These are phyloP conservation scores for Neurospora sp. DNA, from an alignment of 495 filamentous ascomycete species.

Conservation along the genomic window DNA sequence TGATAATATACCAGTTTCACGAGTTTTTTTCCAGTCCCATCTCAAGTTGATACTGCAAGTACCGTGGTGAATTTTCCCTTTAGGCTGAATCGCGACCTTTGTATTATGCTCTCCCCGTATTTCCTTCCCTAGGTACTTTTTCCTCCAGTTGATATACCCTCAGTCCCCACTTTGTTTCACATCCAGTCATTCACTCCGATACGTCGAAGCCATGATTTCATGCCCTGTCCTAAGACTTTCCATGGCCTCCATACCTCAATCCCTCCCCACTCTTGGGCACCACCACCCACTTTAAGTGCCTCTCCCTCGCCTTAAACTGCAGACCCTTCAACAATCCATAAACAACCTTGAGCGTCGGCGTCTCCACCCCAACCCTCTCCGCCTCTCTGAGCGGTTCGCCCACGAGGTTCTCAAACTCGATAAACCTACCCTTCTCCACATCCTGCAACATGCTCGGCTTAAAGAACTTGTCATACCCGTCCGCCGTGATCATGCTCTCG, in stretches of 20 bases:
- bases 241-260: constrained; percentile 7
- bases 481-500: constrained; percentile 24
- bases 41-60: neutral
- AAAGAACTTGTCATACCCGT: constrained; percentile 30
- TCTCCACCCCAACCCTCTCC: constrained; percentile 28
- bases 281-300: constrained; percentile 16
- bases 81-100: neutral
- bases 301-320: constrained; percentile 30
- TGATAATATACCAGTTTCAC: neutral
- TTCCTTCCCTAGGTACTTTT: no score
- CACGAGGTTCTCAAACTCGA: constrained; percentile 44
- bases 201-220: neutral
- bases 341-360: constrained; percentile 34
- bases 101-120: no score
- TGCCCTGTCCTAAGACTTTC: neutral
- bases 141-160: neutral
- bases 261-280: neutral
- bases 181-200: neutral
- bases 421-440: constrained; percentile 39
- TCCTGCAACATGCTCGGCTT: constrained; percentile 39
- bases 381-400: constrained; percentile 44
- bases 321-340: constrained; percentile 34
- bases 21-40: neutral
- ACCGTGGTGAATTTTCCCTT: neutral
- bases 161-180: neutral